Evolutionary conservation across 1,139 yeast species (phyloP), one percentile per base, ranked within the genome.

Genomic region (Suhomyces coccinellae): DNA sequence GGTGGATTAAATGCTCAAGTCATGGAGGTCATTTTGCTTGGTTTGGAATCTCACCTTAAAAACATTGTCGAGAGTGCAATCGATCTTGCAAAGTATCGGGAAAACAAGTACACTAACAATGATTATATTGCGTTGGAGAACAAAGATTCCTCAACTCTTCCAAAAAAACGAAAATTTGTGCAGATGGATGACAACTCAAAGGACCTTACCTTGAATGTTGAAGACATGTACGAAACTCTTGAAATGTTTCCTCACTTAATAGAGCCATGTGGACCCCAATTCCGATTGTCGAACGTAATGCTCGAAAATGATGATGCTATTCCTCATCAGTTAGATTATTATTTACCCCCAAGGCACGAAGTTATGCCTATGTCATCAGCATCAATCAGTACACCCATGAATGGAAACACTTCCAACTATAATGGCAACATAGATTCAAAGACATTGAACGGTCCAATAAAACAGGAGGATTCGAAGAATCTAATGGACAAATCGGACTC

Each of bases 31-130:
- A 63, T 91, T 52, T 71, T 84, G 24, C 68, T 87, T 11, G 97
- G 97, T 0, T 68, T 93, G 36, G 97, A 91, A 57, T 73, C 79
- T 35, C 93, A 90, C 65, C 66, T 93, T 49, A 86, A 86, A 55
- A 80, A 80, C 51, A 72, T 93, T 6, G 67, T 93, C 13, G 95
- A 89, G 59, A 80, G 81, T 53, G 82, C 91, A 2, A 79, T 88
- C 37, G 96, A 87, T 56, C 77, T 83, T 1, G 84, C 85, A 2
- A 75, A 85, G 49, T 82, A 80, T 58, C 67, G 87, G 42, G 75
- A 73, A 53, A 69, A 71, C 38, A 79, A 77, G 55, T 81, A 81
- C 54, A 72, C 79, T 22, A 74, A 71, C 39, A 74, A 69, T 52
- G 78, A 70, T 44, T 67, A 65, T 45, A 51, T 60, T 14, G 63